phyloP scores from a whole-genome alignment of 768 basidiomycete species.

The Trametes sanguinea region DNA sequence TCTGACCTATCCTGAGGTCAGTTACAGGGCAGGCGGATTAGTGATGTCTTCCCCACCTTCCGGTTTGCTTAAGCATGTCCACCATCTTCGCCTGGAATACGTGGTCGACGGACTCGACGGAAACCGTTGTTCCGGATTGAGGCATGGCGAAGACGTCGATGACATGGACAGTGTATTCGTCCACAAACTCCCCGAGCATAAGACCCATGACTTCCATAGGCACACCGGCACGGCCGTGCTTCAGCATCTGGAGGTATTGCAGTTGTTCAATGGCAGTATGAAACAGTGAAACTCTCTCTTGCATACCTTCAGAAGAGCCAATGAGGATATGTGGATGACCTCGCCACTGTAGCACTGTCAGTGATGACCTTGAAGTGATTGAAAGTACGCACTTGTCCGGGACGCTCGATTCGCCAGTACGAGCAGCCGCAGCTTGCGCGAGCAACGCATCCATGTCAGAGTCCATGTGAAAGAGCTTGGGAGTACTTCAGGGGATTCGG shows the following conservation, averaged over 20 bases:
- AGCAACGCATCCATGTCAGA: slow-evolving; percentile 37
- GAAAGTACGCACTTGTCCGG: slow-evolving; percentile 72
- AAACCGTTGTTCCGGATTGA: slow-evolving; percentile 95
- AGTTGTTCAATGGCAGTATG: not conserved
- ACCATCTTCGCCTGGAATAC: slow-evolving; percentile 99
- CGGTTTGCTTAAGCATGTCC: slow-evolving; percentile 99
- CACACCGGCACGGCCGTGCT: slow-evolving; percentile 97
- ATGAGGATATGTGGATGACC: slow-evolving; percentile 94
- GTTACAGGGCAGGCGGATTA: not conserved
- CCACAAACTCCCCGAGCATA: slow-evolving; percentile 97
- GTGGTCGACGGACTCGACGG: slow-evolving; percentile 97
- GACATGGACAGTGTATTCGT: slow-evolving; percentile 93
- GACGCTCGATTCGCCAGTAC: slow-evolving; percentile 45
- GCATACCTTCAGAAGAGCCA: slow-evolving; percentile 92
- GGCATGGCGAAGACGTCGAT: slow-evolving; percentile 99
- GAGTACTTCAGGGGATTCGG: not conserved
- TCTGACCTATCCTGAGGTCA: slow-evolving; percentile 63
- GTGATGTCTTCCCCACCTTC: slow-evolving; percentile 60
- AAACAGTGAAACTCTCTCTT: not conserved
- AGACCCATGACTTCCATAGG: slow-evolving; percentile 99
- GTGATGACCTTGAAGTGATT: not conserved
- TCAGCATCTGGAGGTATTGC: slow-evolving; percentile 76
- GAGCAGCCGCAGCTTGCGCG: slow-evolving; percentile 32
- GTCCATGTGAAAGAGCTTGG: slow-evolving; percentile 26
- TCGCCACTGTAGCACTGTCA: slow-evolving; percentile 61